Percentiles rank a stretch among this genome's conserved stretches.
These are phyloP conservation scores for Phyllosticta citrichinensis DNA, from an alignment of 2,329 filamentous ascomycete species.

Conservation along the genomic window DNA sequence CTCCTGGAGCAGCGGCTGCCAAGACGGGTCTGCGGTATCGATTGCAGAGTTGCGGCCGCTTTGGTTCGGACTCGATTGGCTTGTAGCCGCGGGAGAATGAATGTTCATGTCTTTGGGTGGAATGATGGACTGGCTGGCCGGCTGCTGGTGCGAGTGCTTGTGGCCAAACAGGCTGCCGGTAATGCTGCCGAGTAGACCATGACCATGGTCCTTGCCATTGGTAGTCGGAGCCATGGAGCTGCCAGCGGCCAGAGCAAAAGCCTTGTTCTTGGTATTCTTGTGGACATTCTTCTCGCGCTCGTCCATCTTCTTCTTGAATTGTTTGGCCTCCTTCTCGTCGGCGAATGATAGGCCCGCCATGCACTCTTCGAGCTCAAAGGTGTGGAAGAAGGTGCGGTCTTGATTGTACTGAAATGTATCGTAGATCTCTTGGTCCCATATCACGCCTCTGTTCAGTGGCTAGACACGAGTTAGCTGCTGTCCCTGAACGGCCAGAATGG, in stretches of 20 bases:
- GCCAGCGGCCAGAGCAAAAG: slow-evolving; percentile 48
- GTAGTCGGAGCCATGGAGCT: slow-evolving; percentile 16
- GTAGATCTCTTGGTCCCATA: slow-evolving; percentile 98
- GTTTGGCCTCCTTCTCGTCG: slow-evolving; percentile 95
- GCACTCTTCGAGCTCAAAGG: slow-evolving; percentile 90
- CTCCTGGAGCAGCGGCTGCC: slow-evolving; percentile 51
- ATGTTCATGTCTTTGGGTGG: slow-evolving; percentile 34
- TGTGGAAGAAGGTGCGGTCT: slow-evolving; percentile 94
- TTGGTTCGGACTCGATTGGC: slow-evolving; percentile 22
- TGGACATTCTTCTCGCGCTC: slow-evolving; percentile 92
- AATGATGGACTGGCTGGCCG: slow-evolving; percentile 37
- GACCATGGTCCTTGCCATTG: slow-evolving; percentile 19
- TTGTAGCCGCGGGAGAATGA: slow-evolving; percentile 25
- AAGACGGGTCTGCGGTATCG: slow-evolving; percentile 52
- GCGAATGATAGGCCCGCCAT: slow-evolving; percentile 83
- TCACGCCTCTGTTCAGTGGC: slow-evolving; percentile 70
- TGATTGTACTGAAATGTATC: slow-evolving; percentile 93
- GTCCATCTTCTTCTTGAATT: slow-evolving; percentile 95
- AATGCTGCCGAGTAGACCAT: slow-evolving; percentile 35
- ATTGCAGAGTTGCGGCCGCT: slow-evolving; percentile 38
- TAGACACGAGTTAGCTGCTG: slow-evolving; percentile 27
- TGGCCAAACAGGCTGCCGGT: slow-evolving; percentile 40
- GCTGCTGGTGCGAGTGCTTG: slow-evolving; percentile 34
- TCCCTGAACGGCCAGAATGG: slow-evolving; percentile 11
- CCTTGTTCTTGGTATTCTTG: slow-evolving; percentile 71